These are phyloP conservation scores for Peziza echinospora DNA, from an alignment of 495 filamentous ascomycete species.

Conservation along the genomic window DNA sequence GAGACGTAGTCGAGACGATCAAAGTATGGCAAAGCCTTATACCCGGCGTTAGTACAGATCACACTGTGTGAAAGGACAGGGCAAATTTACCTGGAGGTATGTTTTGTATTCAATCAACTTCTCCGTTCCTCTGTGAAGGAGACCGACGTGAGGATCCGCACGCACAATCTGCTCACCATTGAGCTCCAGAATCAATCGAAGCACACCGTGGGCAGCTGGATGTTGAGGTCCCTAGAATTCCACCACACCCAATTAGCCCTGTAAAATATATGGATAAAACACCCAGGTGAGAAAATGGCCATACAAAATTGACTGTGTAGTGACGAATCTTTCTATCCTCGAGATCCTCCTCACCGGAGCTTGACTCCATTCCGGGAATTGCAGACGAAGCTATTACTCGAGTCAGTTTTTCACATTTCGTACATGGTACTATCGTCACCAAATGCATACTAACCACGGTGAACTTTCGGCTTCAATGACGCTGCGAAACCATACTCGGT, in stretches of 20 bases:
- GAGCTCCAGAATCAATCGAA: slow-evolving; percentile 90
- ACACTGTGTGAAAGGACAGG: not conserved
- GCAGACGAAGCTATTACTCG: too few species aligned
- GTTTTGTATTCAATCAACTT: slow-evolving; percentile 99
- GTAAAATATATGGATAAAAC: too few species aligned
- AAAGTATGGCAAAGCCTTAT: slow-evolving; percentile 80
- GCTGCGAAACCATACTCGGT: not conserved
- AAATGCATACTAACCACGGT: too few species aligned
- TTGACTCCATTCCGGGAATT: too few species aligned
- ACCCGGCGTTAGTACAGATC: not conserved
- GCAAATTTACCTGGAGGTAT: slow-evolving; percentile 46
- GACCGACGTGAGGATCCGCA: slow-evolving; percentile 86
- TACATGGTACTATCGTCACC: too few species aligned
- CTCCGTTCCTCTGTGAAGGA: slow-evolving; percentile 93
- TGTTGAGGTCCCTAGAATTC: slow-evolving; percentile 82
- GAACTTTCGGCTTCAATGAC: not conserved
- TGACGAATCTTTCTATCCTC: slow-evolving; percentile 73
- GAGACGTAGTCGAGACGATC: slow-evolving; percentile 97
- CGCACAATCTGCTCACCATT: slow-evolving; percentile 96
- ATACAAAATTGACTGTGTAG: slow-evolving; percentile 90
- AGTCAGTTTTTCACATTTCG: too few species aligned
- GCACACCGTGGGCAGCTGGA: slow-evolving; percentile 93
- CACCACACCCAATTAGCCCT: too few species aligned
- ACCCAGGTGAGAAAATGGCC: slow-evolving; percentile 3
- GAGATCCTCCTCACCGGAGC: not conserved